phyloP scores from a whole-genome alignment of 2,329 filamentous ascomycete genomes.

The Ceratocystis eucalypticola region DNA sequence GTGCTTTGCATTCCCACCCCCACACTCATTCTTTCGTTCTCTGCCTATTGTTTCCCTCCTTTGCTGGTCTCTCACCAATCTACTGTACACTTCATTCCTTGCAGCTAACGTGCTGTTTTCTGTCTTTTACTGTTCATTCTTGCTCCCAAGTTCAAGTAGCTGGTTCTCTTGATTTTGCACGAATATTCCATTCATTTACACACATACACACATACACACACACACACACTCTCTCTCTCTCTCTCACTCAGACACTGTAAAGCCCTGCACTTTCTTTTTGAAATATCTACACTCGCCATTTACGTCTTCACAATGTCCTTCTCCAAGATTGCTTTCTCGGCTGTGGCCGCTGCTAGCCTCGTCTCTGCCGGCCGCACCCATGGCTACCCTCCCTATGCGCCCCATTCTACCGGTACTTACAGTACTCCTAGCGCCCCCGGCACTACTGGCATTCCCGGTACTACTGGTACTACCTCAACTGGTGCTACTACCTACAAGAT shows the following conservation, averaged over 20 bases:
- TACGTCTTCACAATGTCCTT: conserved; percentile 7
- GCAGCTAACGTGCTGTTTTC: background rate
- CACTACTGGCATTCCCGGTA: background rate
- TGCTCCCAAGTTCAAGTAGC: background rate
- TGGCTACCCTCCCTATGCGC: background rate
- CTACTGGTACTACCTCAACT: background rate
- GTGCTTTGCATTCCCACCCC: background rate
- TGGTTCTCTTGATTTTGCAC: conserved; percentile 1
- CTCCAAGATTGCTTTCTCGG: conserved; percentile 13
- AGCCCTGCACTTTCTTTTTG: too few species aligned
- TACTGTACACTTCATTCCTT: background rate
- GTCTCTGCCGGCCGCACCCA: background rate
- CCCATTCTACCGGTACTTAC: background rate
- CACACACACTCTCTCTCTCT: background rate
- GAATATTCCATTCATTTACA: background rate
- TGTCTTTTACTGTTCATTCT: background rate
- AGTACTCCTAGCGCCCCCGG: background rate
- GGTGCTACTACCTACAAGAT: conserved; percentile 30
- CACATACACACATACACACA: too few species aligned
- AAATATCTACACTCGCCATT: too few species aligned
- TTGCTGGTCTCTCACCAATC: conserved; percentile 3
- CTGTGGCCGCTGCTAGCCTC: conserved; percentile 6
- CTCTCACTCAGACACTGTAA: background rate
- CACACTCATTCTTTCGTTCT: conserved; percentile 1
- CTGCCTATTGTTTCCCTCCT: background rate